Base-by-base conservation (phyloP, 2,329 filamentous ascomycete genomes). In the Nectriaceae sp. region DNA sequence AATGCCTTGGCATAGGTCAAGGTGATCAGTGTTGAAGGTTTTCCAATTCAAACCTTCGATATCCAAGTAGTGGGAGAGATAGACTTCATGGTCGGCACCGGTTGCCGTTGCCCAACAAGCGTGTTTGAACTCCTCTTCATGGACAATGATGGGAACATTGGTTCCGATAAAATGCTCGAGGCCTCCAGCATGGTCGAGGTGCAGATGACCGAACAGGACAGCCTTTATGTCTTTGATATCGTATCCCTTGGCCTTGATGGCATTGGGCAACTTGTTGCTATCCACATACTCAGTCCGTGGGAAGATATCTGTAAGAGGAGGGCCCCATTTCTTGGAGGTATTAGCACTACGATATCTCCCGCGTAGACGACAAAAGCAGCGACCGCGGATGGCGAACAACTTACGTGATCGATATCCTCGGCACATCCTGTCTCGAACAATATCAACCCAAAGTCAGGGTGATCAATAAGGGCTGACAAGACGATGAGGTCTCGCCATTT, bases 121-220 rank as follows among this genome's bases (percentile, higher is more conserved):
- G 29, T 72, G 67, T 43, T 73, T 69, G 56, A 76, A 67, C 45
- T 76, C 74, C 46, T 71, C 67, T 52, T 77, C 74, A 49, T 77
- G 74, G 3, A 75, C 71, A 51, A 70, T 75, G 42, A 76, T 74
- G 4, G 72, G 71, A 5, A 76, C 61, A 22, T 71, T 67, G 4
- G 66, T 74, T 33, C 64, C 63, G 3, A 67, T 35, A 38, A 77
- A 77, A 44, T 75, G 65, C 41, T 76, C 72, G 1, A 77, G 57
- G 1, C 75, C 74, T 2, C 75, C 75, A 0, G 75, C 75, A 52
- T 77, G 74, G 50, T 77, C 75, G 3, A 76, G 53, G 53, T 77
- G 74, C 29, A 78, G 59, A 46, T 77, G 75, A 3, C 75, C 71
- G 16, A 77, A 66, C 3, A 77, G 67, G 10, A 77, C 66, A 18